Evolutionary conservation across 169 alveolate genomes (phyloP).

Genomic region (Toxoplasma gondii): DNA sequence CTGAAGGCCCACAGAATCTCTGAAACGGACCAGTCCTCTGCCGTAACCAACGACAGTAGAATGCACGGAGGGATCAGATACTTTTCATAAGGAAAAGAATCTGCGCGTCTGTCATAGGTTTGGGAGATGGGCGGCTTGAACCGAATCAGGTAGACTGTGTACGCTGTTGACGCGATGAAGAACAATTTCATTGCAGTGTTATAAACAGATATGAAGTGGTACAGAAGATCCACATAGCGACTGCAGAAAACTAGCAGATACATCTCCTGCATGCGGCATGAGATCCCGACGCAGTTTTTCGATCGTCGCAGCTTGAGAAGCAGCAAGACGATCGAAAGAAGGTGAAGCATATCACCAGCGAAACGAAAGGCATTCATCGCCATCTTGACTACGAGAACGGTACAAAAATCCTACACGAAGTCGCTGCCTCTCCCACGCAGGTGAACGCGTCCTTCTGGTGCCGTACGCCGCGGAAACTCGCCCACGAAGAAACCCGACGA

Average conservation of each 20-base stretch:
- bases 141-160: slow-evolving; percentile 86
- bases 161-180: slow-evolving; percentile 88
- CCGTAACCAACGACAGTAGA: slow-evolving; percentile 80
- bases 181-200: slow-evolving; percentile 93
- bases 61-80: slow-evolving; percentile 87
- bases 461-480: background rate
- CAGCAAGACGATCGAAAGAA: slow-evolving; percentile 90
- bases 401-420: background rate
- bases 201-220: slow-evolving; percentile 89
- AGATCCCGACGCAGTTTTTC: slow-evolving; percentile 92
- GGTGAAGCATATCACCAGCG: slow-evolving; percentile 94
- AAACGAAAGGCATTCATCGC: slow-evolving; percentile 92
- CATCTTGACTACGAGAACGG: background rate
- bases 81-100: slow-evolving; percentile 91
- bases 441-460: background rate
- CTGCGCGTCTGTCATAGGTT: slow-evolving; percentile 93
- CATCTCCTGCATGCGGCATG: slow-evolving; percentile 96
- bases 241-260: slow-evolving; percentile 92
- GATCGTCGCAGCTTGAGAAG: slow-evolving; percentile 89
- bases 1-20: slow-evolving; percentile 93
- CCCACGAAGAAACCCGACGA: background rate
- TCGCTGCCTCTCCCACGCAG: background rate
- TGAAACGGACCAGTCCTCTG: slow-evolving; percentile 67
- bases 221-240: slow-evolving; percentile 88
- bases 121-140: slow-evolving; percentile 85